Evolutionary conservation across 2,329 filamentous ascomycete species (phyloP).

Genomic region (Apiospora marii): DNA sequence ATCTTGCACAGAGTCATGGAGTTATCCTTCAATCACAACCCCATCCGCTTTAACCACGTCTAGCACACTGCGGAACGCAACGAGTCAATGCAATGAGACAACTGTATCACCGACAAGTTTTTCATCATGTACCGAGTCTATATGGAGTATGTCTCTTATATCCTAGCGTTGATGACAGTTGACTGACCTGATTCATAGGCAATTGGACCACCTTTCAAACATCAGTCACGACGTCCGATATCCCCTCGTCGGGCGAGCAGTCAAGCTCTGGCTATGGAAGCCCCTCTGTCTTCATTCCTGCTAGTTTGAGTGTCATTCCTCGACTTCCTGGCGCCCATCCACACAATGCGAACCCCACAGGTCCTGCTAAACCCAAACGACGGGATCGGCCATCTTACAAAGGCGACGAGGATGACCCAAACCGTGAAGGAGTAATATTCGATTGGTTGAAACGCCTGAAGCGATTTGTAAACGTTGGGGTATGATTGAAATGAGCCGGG

Average conservation of each 20-base stretch:
- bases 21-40: conserved; percentile 1
- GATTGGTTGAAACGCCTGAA: neutral
- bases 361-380: neutral
- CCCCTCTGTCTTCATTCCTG: neutral
- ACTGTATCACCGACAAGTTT: neutral
- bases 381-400: neutral
- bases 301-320: conserved; percentile 13
- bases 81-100: conserved; percentile 13
- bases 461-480: neutral
- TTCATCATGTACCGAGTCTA: conserved; percentile 22
- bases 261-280: neutral
- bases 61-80: neutral
- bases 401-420: neutral
- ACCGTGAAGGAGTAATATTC: neutral
- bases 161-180: too few species aligned
- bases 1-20: conserved; percentile 22
- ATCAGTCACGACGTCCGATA: neutral
- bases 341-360: conserved; percentile 13
- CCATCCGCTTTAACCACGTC: neutral
- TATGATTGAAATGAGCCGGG: neutral
- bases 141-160: conserved; percentile 4
- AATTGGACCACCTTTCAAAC: conserved; percentile 23
- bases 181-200: neutral
- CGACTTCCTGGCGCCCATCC: conserved; percentile 20
- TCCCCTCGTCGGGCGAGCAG: neutral